These are phyloP conservation scores for Mallotus repandus DNA, from an alignment of 441 rosid species.

Conservation along the genomic window DNA sequence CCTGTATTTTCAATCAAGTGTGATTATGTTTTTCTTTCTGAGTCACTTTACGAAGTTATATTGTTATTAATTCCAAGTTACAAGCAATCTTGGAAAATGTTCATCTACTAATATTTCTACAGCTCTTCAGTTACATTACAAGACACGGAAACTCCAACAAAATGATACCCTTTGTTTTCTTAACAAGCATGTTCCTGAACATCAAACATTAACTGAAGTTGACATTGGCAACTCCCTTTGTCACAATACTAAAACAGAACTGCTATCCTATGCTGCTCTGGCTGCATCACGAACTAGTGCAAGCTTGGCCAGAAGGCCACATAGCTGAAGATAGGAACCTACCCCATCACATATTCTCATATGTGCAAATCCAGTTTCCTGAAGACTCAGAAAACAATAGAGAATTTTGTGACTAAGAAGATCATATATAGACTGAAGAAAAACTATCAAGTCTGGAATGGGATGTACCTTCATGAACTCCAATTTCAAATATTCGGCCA, in stretches of 20 bases:
- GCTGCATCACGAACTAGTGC: constrained; percentile 76
- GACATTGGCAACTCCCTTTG: neutral
- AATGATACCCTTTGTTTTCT: neutral
- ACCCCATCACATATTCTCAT: constrained; percentile 97
- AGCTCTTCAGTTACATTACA: constrained; percentile 1
- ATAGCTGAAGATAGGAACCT: constrained; percentile 91
- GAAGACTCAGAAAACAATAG: constrained; percentile 19
- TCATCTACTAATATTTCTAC: neutral
- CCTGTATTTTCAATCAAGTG: neutral
- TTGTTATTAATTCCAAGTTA: too few species aligned
- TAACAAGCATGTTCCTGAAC: neutral
- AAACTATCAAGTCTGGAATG: neutral
- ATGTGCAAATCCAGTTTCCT: constrained; percentile 98
- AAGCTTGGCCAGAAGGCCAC: constrained; percentile 86
- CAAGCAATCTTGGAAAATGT: neutral
- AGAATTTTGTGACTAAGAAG: neutral
- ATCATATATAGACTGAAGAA: neutral
- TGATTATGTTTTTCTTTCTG: neutral
- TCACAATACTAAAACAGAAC: neutral
- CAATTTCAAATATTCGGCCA: constrained; percentile 88
- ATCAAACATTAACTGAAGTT: neutral
- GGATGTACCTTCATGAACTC: constrained; percentile 86
- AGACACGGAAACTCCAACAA: neutral
- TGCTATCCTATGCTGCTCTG: constrained; percentile 48
- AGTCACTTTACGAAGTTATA: neutral